Evolutionary conservation across 2,329 filamentous ascomycete genomes (phyloP).

Genomic region (Plectosphaerella plurivora): DNA sequence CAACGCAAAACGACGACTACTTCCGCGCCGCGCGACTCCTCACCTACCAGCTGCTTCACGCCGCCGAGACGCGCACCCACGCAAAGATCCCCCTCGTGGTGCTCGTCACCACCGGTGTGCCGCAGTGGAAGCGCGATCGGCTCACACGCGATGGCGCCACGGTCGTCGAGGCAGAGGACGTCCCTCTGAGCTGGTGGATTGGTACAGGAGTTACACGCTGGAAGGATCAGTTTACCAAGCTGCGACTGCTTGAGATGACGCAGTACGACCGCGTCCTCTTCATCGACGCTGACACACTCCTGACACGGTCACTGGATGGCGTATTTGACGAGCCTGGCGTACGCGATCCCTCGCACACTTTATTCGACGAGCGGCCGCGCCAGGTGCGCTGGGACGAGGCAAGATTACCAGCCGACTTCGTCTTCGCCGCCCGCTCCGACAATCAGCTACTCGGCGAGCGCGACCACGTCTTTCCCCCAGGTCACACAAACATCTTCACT

Average conservation of each 20-base stretch:
- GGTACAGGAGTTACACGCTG: slow-evolving; percentile 29
- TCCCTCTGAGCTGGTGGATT: slow-evolving; percentile 24
- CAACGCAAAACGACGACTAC: slow-evolving; percentile 28
- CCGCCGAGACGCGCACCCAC: slow-evolving; percentile 24
- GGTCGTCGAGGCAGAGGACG: slow-evolving; percentile 26
- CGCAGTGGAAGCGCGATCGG: slow-evolving; percentile 22
- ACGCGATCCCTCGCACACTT: slow-evolving; percentile 11
- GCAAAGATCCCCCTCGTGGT: slow-evolving; percentile 30
- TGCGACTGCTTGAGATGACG: slow-evolving; percentile 33
- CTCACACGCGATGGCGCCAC: slow-evolving; percentile 31
- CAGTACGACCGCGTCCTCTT: slow-evolving; percentile 36
- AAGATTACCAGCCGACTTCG: slow-evolving; percentile 23
- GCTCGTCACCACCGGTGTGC: slow-evolving; percentile 24
- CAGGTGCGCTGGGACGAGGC: slow-evolving; percentile 20
- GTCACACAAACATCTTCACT: slow-evolving; percentile 25
- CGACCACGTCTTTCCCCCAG: slow-evolving; percentile 29
- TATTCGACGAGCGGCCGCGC: slow-evolving; percentile 11
- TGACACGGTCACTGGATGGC: slow-evolving; percentile 27
- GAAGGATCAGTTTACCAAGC: slow-evolving; percentile 37
- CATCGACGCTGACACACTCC: slow-evolving; percentile 35
- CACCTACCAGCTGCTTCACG: slow-evolving; percentile 35
- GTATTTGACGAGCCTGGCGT: slow-evolving; percentile 28
- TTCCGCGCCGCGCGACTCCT: slow-evolving; percentile 31
- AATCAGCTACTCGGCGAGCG: slow-evolving; percentile 21
- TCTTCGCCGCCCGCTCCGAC: slow-evolving; percentile 27